These are phyloP conservation scores for Tribonema minus DNA, from an alignment of 108 stramenopile genomes.

Conservation along the genomic window DNA sequence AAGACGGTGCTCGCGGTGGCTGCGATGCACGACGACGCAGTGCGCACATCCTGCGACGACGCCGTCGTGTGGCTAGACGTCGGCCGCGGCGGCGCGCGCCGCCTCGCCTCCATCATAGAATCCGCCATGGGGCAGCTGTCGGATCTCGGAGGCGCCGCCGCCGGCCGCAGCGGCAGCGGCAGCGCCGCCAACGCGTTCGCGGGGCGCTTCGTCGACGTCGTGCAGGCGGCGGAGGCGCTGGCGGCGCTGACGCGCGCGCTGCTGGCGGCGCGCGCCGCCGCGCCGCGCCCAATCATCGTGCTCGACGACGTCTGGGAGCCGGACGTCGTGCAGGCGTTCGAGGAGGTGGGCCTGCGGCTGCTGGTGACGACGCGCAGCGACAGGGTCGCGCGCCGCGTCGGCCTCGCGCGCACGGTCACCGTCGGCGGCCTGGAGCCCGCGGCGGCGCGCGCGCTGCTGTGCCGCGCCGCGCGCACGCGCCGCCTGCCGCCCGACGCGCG, in stretches of 20 bases:
- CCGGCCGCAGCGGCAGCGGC: no score
- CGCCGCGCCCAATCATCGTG: neutral
- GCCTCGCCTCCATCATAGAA: constrained; percentile 16
- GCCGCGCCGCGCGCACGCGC: neutral
- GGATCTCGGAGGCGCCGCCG: neutral
- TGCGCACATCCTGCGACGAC: constrained; percentile 3
- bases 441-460: neutral
- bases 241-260: neutral
- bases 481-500: neutral
- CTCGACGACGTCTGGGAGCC: constrained; percentile 37
- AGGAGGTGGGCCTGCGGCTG: constrained; percentile 5
- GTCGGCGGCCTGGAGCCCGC: neutral
- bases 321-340: constrained; percentile 28
- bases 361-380: constrained; percentile 17
- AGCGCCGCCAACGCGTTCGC: neutral
- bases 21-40: constrained; percentile 10
- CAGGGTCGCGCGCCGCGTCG: neutral
- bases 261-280: neutral
- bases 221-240: neutral
- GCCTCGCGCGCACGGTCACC: neutral
- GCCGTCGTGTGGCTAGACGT: constrained; percentile 22
- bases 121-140: constrained; percentile 8
- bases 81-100: neutral
- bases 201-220: neutral
- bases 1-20: constrained; percentile 13